Base-by-base conservation (phyloP, 1,284 basidiomycete genomes). In the Ganoderma lucidum region DNA sequence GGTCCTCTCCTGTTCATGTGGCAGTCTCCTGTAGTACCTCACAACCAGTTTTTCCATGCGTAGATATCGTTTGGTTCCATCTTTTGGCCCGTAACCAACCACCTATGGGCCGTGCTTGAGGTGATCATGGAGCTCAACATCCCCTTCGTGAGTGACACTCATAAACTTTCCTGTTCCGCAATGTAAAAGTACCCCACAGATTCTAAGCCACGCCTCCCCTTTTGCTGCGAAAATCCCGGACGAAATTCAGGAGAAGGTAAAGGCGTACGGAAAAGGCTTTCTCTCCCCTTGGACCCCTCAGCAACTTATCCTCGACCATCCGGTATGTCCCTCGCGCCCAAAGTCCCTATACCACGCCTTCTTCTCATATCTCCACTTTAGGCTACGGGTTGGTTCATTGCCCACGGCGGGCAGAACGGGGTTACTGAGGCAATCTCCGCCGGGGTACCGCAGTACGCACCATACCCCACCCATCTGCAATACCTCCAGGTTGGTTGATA, bases 201-300 rank as follows among this genome's bases (percentile, higher is more conserved):
- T 77, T 30, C 48, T 77, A 55, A 75, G 73, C 64, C 67, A 73
- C 39, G 76, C 70, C 2, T 77, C 76, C 0, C 68, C 68, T n/a
- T 62, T 66, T 3, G 69, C 73, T 0, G 35, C 48, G 14, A 28
- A 51, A 51, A 35, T 77, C 2, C 74, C 75, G 0, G 74, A 74
- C 1, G 69, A 66, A 1, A 44, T 77, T 37, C 58, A 62, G 30
- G 63, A 71, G 55, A 77, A 75, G 45, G 69, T 76, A 0, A 53
- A 70, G 17, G 44, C 60, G 3, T 75, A 73, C n/a, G 72, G 73
- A 2, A 66, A 71, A n/a, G 75, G 74, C 1, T 0, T 74, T 0
- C 42, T 77, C 10, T 73, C 74, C 12, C 45, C 67, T 1, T 77
- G 75, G 75, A 66, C 73, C 1, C 76, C 76, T 4, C 76, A 77